A percentile compares a stretch with the other conserved stretches of the same genome.
Evolutionary conservation across 2,329 filamentous ascomycete species (phyloP).

Genomic region (Decorospora gaudefroyi): DNA sequence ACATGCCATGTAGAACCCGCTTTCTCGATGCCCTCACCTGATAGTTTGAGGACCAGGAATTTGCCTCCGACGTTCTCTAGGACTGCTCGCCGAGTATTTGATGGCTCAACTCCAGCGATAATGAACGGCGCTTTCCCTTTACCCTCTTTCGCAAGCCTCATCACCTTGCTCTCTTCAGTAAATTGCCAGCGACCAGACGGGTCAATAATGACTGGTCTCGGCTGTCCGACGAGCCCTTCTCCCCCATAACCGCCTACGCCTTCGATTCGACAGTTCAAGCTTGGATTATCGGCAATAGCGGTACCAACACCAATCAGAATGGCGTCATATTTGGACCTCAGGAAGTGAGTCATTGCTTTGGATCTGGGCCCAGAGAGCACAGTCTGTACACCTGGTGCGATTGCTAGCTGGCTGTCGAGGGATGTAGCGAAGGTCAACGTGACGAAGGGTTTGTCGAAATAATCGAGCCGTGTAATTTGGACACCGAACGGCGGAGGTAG

Average conservation of each 20-base stretch:
- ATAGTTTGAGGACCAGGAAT: constrained; percentile 13
- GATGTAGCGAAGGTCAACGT: constrained; percentile 92
- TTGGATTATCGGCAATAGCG: constrained; percentile 81
- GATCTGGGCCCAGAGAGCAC: constrained; percentile 78
- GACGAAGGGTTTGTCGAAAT: constrained; percentile 23
- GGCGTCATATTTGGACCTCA: constrained; percentile 79
- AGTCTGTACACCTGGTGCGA: constrained; percentile 79
- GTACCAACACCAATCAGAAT: constrained; percentile 87
- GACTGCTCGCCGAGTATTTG: constrained; percentile 35
- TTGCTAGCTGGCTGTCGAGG: constrained; percentile 78
- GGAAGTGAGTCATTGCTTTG: constrained; percentile 91
- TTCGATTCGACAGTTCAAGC: constrained; percentile 77
- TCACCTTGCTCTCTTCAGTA: constrained; percentile 63
- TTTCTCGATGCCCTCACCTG: background rate
- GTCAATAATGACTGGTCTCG: constrained; percentile 81
- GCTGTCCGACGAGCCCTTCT: constrained; percentile 63
- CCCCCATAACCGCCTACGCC: constrained; percentile 63
- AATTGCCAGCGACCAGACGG: constrained; percentile 75
- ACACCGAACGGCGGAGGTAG: constrained; percentile 46
- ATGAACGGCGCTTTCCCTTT: constrained; percentile 75
- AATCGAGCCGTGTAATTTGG: constrained; percentile 4
- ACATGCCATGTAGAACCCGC: constrained; percentile 6
- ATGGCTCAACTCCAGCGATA: constrained; percentile 48
- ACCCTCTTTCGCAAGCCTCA: constrained; percentile 66
- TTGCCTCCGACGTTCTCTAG: constrained; percentile 37